Base-by-base conservation (phyloP, 768 basidiomycete genomes). In the Lactifluus echinatus region DNA sequence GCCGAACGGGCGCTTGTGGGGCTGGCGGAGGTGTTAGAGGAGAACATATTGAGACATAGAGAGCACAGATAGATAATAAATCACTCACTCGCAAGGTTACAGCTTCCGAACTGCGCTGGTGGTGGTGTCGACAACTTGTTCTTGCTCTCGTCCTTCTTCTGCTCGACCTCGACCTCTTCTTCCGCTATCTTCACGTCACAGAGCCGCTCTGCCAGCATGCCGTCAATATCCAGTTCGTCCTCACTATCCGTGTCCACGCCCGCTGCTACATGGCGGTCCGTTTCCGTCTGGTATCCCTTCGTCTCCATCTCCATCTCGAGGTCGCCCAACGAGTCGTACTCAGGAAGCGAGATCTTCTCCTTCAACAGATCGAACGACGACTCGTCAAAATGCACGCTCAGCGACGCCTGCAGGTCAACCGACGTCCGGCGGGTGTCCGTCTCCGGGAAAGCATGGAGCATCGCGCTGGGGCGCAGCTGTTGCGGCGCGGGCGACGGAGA, bases 361-460 rank as follows among this genome's bases (percentile, higher is more conserved):
- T 63, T 62, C 29, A 63, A 39, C 43, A 63, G 8, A n/a, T 63
- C 62, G 29, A 63, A 63, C 17, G 62, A 63, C 17, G 60, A 40
- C 12, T 62, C 62, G 14, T 40, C 53, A 53, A 63, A 55, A n/a
- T 63, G 62, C 39, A 62, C 56, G 24, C 50, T 53, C 29, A 63
- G 31, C 1, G 53, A 47, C 26, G 28, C 43, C 39, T 63, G 62
- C 31, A 63, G 60, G 42, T 63, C 62, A 1, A 62, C 48, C 0
- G 62, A 63, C 3, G 29, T 40, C 52, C 60, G 60, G 8, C 60
- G 60, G 3, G 53, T 23, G 19, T 62, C 56, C 0, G 28, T n/a
- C 0, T 56, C 56, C 7, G 46, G 42, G 1, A 56, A 31, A 2
- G 50, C 37, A 19, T n/a, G 3, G 0, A 49, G 36, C 36, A 49